Conservation (phyloP, 768 basidiomycete species). For the Galerina sulciceps region DNA sequence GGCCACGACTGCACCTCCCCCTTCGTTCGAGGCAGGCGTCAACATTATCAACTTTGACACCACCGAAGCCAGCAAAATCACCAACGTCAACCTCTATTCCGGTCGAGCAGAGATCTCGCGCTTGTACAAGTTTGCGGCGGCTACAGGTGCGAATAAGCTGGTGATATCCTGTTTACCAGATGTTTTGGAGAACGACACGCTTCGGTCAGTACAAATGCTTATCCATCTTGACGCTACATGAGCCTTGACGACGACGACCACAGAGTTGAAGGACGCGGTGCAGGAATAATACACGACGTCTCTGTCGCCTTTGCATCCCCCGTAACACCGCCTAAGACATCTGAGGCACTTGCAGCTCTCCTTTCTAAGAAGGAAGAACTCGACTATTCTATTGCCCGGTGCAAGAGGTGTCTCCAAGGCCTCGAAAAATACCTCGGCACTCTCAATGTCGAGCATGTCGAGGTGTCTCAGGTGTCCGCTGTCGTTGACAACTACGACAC, state of each 20-base stretch:
- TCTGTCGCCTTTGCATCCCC: conserved; percentile 27
- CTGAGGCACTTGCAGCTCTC: conserved; percentile 29
- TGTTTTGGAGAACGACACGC: conserved; percentile 37
- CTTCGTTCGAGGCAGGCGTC: neutral
- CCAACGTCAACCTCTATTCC: conserved; percentile 37
- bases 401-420: conserved; percentile 26
- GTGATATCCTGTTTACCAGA: conserved; percentile 39
- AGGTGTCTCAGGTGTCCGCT: conserved; percentile 24
- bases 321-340: conserved; percentile 23
- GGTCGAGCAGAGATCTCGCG: conserved; percentile 42
- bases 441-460: conserved; percentile 33
- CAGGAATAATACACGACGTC: conserved; percentile 51
- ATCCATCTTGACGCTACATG: neutral
- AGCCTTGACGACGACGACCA: neutral
- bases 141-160: conserved; percentile 43
- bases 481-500: conserved; percentile 36
- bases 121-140: conserved; percentile 33
- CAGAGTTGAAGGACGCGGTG: conserved; percentile 48
- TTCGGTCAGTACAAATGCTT: conserved; percentile 32
- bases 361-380: conserved; percentile 23
- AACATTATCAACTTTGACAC: conserved; percentile 7
- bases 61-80: conserved; percentile 34
- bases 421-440: conserved; percentile 38
- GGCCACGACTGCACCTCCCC: neutral
- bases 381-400: conserved; percentile 32